phyloP scores from a whole-genome alignment of 805 yeast genomes.

The Yamadazyma paraphyllophila region DNA sequence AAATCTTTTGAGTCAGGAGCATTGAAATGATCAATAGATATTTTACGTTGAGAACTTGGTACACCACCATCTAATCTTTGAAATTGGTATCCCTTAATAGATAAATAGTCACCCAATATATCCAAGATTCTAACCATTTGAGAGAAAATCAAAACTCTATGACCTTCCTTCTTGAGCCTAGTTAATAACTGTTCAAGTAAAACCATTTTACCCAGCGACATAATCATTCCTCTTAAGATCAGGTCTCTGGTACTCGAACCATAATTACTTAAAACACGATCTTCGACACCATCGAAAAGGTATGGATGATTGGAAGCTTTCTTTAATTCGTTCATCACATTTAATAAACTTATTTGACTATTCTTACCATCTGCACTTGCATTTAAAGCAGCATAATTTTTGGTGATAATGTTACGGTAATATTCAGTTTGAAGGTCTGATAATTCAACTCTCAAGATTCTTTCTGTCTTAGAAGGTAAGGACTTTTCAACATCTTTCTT shows the following conservation, averaged over 20 bases:
- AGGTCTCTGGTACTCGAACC: conserved; percentile 71
- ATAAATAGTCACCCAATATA: conserved; percentile 87
- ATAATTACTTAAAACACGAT: conserved; percentile 66
- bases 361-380: conserved; percentile 60
- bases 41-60: conserved; percentile 88
- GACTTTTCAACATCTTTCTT: conserved; percentile 98
- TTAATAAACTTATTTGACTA: conserved; percentile 79
- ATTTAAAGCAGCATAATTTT: conserved; percentile 87
- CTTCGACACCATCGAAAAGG: conserved; percentile 89
- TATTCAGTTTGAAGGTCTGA: conserved; percentile 94
- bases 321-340: conserved; percentile 92
- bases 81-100: conserved; percentile 81
- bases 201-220: conserved; percentile 99
- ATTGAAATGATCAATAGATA: conserved; percentile 94
- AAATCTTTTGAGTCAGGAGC: conserved; percentile 91
- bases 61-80: conserved; percentile 97
- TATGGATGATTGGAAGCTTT: conserved; percentile 98
- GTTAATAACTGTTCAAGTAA: conserved; percentile 84
- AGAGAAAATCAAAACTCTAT: conserved; percentile 88
- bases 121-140: conserved; percentile 98
- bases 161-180: conserved; percentile 87
- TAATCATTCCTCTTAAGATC: conserved; percentile 82
- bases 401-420: conserved; percentile 88
- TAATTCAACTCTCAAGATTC: conserved; percentile 90
- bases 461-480: conserved; percentile 91